Conservation (phyloP, 495 filamentous ascomycete genomes). For the Neurospora tetraspora region DNA sequence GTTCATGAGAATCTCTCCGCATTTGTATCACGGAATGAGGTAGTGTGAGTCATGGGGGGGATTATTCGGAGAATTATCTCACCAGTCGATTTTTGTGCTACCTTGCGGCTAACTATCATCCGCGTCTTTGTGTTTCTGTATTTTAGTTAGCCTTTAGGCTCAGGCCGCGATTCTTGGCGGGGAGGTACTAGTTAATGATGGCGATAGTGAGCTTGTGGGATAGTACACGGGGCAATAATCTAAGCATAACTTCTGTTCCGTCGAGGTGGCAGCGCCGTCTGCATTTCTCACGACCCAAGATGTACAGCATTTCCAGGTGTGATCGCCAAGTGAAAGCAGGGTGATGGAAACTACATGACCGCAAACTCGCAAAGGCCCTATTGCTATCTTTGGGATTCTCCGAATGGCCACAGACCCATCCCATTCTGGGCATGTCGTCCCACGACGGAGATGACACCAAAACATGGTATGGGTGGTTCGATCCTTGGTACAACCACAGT, state of each 20-base stretch:
- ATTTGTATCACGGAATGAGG: background rate
- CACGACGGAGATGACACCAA: background rate
- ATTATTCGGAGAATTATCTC: background rate
- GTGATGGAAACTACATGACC: background rate
- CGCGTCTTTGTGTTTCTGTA: background rate
- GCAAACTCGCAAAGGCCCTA: background rate
- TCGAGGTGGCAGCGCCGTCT: background rate
- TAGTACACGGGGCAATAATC: background rate
- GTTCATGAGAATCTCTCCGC: background rate
- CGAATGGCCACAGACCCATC: background rate
- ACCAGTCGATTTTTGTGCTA: background rate
- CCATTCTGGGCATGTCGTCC: background rate
- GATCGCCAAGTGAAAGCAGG: background rate
- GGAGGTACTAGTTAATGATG: background rate
- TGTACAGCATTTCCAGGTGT: background rate
- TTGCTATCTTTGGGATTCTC: background rate
- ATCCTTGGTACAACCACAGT: background rate
- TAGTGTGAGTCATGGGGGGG: background rate
- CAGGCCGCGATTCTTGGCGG: background rate
- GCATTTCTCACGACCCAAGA: background rate
- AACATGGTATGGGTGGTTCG: background rate
- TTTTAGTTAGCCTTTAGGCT: background rate
- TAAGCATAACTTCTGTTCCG: background rate
- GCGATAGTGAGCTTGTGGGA: background rate
- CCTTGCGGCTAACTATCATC: background rate